These are phyloP conservation scores for Lithospermum erythrorhizon DNA, from an alignment of 257 asterid species.

Conservation along the genomic window DNA sequence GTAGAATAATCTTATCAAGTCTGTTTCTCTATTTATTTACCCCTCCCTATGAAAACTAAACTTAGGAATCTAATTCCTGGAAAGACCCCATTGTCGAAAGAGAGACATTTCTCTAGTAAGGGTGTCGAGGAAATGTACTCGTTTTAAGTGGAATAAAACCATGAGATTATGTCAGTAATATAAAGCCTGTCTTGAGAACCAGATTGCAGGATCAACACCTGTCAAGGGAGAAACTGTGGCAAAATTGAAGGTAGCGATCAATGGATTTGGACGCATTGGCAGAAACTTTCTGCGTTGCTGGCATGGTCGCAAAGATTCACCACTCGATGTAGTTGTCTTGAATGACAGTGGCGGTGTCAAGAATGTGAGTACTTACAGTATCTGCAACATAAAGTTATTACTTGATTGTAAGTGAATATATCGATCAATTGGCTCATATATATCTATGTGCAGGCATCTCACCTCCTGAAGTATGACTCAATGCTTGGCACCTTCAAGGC, in stretches of 20 bases:
- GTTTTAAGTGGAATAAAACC: neutral
- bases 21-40: no score
- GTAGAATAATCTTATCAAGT: no score
- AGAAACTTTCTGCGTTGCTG: slow-evolving; percentile 96
- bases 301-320: slow-evolving; percentile 89
- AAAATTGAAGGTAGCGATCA: slow-evolving; percentile 81
- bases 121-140: neutral
- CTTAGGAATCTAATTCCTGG: no score
- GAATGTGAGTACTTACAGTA: slow-evolving; percentile 36
- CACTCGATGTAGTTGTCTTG: slow-evolving; percentile 74
- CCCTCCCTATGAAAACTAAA: no score
- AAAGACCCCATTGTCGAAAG: no score
- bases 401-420: neutral
- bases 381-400: neutral
- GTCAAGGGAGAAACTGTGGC: slow-evolving; percentile 69
- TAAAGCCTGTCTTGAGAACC: slow-evolving; percentile 10
- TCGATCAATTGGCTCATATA: neutral
- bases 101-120: no score
- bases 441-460: slow-evolving; percentile 57
- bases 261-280: slow-evolving; percentile 89
- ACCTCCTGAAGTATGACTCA: slow-evolving; percentile 81
- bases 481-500: slow-evolving; percentile 94
- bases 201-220: slow-evolving; percentile 53
- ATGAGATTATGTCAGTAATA: neutral
- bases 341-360: slow-evolving; percentile 95